Evolutionary conservation across 257 asterid genomes (phyloP), one percentile per base, ranked within the genome.

Genomic region (Fraxinus excelsior): DNA sequence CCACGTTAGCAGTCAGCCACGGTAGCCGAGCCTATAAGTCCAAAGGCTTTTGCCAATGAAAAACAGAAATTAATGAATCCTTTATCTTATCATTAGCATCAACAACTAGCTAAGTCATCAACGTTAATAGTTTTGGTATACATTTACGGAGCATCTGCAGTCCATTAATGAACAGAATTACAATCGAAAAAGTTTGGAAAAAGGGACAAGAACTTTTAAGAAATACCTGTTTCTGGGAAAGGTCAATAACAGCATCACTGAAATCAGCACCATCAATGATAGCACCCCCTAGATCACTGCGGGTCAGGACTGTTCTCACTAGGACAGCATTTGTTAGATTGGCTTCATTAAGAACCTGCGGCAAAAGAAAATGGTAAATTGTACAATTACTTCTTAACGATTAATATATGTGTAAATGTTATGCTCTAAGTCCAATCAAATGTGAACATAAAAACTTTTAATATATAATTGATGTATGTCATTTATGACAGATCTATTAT

Each of bases 281-380:
- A 58, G 98, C 99, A 76, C 94, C 99, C 12, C 91, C 97, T 23
- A 95, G 97, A 89, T 95, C 99, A 80, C 99, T 95, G 10, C 99
- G 92, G 0, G 99, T 93, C 35, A 95, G 88, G 72, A 95, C 98
- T 7, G 98, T 89, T 89, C 99, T 80, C 77, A 82, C 96, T 19
- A 93, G 94, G 82, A 95, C 92, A 11, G 99, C 99, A 75, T 95
- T 95, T 21, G 91, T 90, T 67, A 95, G 87, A 89, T 92, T 95
- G 44, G 98, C 98, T 78, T 95, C 99, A 35, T 92, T 95, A 31
- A 95, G 87, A 34, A 91, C 99, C 99, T 95, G 85, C 82, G 78
- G 60, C n/a, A 46, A 34, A 65, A 76, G 49, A 37, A 49, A 62
- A 16, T 51, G 56, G 16, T 5, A 37, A 37, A 37, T 37, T 37